A percentile compares a stretch with the other conserved stretches of the same genome.
Conservation (phyloP, 176 grass and related monocot genomes). For the Leersia perrieri region DNA sequence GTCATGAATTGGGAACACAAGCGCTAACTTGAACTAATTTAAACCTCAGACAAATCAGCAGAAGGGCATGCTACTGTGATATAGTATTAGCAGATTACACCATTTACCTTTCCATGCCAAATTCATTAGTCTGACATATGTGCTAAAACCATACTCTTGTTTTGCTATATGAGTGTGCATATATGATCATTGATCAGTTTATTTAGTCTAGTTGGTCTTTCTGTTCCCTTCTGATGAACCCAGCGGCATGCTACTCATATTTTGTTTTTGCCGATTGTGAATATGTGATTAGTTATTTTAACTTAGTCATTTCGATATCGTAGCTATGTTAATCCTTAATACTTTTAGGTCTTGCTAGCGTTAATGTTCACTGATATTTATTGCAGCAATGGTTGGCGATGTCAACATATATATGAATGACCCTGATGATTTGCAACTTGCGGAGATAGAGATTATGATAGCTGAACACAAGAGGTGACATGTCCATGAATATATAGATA, state of each 20-base stretch:
- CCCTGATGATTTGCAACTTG: conserved; percentile 60
- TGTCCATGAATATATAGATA: not conserved
- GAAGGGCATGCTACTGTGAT: not conserved
- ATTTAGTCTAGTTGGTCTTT: not conserved
- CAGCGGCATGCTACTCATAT: not conserved
- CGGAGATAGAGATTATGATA: conserved; percentile 94
- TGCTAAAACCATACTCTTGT: not conserved
- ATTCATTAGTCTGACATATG: not conserved
- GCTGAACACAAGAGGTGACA: conserved; percentile 69
- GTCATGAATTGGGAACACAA: not conserved
- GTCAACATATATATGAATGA: conserved; percentile 99
- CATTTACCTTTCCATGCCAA: not conserved
- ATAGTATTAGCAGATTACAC: not conserved
- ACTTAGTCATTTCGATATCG: not conserved
- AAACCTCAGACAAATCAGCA: not conserved
- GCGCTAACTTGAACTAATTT: not conserved
- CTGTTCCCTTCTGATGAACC: not conserved
- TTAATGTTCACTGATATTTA: not conserved
- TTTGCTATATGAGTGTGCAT: not conserved
- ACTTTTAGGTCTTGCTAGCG: not conserved
- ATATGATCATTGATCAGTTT: not conserved
- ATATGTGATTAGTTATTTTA: not conserved
- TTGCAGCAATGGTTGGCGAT: conserved; percentile 92
- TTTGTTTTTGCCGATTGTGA: not conserved
- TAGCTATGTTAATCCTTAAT: not conserved